Base-by-base conservation (phyloP, 768 basidiomycete genomes). In the Leucocoprinus sp. region DNA sequence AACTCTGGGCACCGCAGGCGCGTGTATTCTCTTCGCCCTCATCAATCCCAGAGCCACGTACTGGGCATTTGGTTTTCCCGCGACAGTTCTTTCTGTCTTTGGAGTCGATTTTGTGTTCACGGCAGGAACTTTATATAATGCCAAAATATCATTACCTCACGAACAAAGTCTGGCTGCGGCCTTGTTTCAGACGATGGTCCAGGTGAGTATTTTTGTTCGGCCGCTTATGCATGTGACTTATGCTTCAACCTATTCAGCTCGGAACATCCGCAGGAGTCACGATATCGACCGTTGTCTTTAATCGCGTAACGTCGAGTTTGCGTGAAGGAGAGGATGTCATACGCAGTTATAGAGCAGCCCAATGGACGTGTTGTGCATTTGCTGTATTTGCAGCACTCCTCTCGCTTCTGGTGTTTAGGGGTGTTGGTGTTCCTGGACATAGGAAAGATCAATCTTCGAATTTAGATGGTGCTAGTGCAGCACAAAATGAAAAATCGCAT, bases 71-170 rank as follows among this genome's bases (percentile, higher is more conserved):
- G 79, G 77, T 7, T 90, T 90, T 60, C 83, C 85, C 0, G 73
- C 80, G 0, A 72, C 83, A 0, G 61, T 76, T 33, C 48, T 84
- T 34, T 63, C 74, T 17, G 86, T 88, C 8, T 70, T 85, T 40
- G 87, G 88, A 17, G 84, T 79, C 1, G 88, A 90, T 56, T 84
- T 90, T 52, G 78, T 84, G 2, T 89, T 80, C 54, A 66, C 87
- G 0, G 65, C 78, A 0, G 88, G 87, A 2, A 82, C 82, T 2
- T 63, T 90, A 14, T 90, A 83, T 54, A 74, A 87, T 36, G 82
- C 85, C 1, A 82, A 80, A 54, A 69, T 82, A 8, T 71, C 77
- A 1, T 58, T 71, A 1, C 78, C 77, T 2, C 70, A 82, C 44
- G 87, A 90, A 52, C 87, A 90, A 60, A 81, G 78, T 59, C 68